Conservation (phyloP, 495 filamentous ascomycete species). For the Penicillium steckii region DNA sequence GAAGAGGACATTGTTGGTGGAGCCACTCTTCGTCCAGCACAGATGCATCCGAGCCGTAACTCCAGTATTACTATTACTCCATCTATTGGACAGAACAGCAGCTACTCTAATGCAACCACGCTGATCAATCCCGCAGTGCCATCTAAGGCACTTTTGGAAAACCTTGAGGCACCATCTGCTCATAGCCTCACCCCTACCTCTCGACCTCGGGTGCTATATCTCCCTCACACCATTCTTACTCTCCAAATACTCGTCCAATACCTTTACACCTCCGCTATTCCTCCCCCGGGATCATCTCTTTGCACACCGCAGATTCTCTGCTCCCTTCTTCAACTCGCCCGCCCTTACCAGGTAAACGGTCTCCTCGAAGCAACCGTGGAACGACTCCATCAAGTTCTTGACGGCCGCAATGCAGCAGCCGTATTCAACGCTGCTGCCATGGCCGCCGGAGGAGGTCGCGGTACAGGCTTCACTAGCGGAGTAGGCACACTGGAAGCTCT, state of each 20-base stretch:
- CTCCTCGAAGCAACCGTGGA: constrained; percentile 89
- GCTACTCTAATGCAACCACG: constrained; percentile 58
- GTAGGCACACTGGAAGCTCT: constrained; percentile 45
- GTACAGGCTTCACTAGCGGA: constrained; percentile 50
- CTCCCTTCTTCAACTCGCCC: constrained; percentile 87
- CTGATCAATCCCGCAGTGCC: constrained; percentile 50
- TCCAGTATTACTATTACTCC: constrained; percentile 86
- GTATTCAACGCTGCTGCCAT: constrained; percentile 98
- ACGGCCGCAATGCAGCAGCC: constrained; percentile 89
- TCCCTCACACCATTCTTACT: constrained; percentile 88
- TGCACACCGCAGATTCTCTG: constrained; percentile 95
- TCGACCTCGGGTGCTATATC: constrained; percentile 82
- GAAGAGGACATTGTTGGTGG: constrained; percentile 46
- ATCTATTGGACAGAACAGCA: constrained; percentile 58
- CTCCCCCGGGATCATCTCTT: constrained; percentile 68
- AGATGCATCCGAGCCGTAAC: constrained; percentile 56
- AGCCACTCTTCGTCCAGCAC: constrained; percentile 51
- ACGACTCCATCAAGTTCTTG: constrained; percentile 84
- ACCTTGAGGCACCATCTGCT: constrained; percentile 43
- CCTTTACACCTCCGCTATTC: constrained; percentile 87
- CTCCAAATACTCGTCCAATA: constrained; percentile 85
- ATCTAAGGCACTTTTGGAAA: constrained; percentile 45
- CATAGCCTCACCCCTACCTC: constrained; percentile 63
- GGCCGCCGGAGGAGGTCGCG: constrained; percentile 90
- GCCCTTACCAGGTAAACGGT: constrained; percentile 90